Base-by-base conservation (phyloP, 176 grass and related monocot species). In the Juncus inflexus region DNA sequence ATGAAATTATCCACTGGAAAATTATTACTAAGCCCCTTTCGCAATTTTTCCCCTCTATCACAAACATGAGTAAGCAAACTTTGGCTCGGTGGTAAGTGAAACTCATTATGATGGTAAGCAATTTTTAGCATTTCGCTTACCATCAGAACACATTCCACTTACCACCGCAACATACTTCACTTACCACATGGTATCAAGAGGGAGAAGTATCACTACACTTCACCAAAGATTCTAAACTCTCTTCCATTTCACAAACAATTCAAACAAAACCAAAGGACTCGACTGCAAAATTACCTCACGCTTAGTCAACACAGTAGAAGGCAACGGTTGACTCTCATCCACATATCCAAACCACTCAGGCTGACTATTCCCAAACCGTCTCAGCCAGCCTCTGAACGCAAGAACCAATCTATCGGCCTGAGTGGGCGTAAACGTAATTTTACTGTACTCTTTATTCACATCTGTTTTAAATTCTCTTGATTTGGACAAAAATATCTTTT, bases 401-500 rank as follows among this genome's bases (percentile, higher is more conserved):
- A 97, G 72, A 66, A 97, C 92, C 70, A 97, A 83, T 40, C 92
- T 87, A 63, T 97, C 92, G 8, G 92, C 92, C 58, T 91, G 92
- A 42, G 92, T 97, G 4, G 92, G 92, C 7, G 92, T 97, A 66
- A 91, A 97, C 1, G 87, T 89, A 70, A 97, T 91, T 37, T 97
- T 91, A 61, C 87, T 91, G 75, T 97, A 97, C 71, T 97, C 79
- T 63, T 97, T 78, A 75, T 97, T 97, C 50, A 97, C 77, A 90
- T 97, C 92, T 35, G 66, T 74, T 43, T 79, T 86, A 60, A 87
- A 88, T 11, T 84, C 82, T 45, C 76, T 86, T 2, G 74, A 77
- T 42, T 84, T 76, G 55, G 84, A 68, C 61, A 87, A 67, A 67
- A 97, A 97, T 74, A 88, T 83, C 60, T 97, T 97, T 66, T 97